Base-by-base conservation (phyloP, 352 stramenopile genomes). In the Blastocystis sp. region DNA sequence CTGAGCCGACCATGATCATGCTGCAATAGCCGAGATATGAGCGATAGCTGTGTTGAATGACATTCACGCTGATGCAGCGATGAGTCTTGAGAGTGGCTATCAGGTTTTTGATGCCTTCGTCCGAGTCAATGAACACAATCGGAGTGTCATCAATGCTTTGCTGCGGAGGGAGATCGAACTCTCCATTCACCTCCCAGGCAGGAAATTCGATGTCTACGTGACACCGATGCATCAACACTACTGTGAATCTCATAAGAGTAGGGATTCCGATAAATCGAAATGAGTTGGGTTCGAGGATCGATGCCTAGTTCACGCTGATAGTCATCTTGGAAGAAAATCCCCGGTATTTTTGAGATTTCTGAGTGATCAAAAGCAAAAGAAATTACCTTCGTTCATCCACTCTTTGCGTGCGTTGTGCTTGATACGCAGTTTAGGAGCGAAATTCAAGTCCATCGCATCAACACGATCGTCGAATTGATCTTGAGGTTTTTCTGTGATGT, bases 11-110 rank as follows among this genome's bases (percentile, higher is more conserved):
- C 94, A 98, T 96, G 93, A 99, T 98, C 43, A 99, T 91, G 92
- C 96, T 99, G 55, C 96, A 94, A 50, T 99, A 94, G 4, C 97
- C 97, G 59, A 96, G 93, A 93, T 98, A 99, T 85, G 94, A 96
- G 50, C 96, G 93, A 91, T 98, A 97, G 87, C 93, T 97, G 93
- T 99, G 96, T 76, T 97, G 95, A 90, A 98, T 96, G 64, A 99
- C 91, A 24, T 18, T 68, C 73, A 85, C 73, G 3, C 95, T 95
- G 79, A 99, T 93, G 90, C 93, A 90, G 39, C 59, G 30, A 3
- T 90, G 56, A 34, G 91, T 90, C 16, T 53, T 24, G 20, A 85
- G 56, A 20, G 30, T 34, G 18, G 50, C n/a, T 82, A 96, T 93
- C 91, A 98, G 95, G 90, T 94, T 50, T 24, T 92, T 45, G 37